These are phyloP conservation scores for Panaeolus papilionaceus DNA, from an alignment of 768 basidiomycete species.

Conservation along the genomic window DNA sequence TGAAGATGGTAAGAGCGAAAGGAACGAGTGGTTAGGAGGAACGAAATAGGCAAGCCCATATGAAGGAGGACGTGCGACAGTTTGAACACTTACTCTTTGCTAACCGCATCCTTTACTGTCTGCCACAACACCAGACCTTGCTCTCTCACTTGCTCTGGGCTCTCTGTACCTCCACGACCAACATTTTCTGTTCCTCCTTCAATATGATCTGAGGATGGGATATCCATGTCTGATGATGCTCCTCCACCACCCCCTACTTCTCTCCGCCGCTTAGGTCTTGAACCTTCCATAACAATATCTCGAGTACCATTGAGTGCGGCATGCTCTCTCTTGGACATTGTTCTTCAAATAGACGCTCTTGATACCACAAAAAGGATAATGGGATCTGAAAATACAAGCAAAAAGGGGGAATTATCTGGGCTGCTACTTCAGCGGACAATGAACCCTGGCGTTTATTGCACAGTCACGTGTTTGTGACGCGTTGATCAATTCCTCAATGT, in stretches of 20 bases:
- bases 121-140: constrained; percentile 78
- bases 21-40: constrained; percentile 29
- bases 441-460: constrained; percentile 21
- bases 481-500: constrained; percentile 24
- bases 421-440: constrained; percentile 23
- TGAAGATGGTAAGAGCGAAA: constrained; percentile 34
- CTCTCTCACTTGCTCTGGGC: constrained; percentile 58
- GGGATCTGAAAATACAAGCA: constrained; percentile 13
- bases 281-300: constrained; percentile 42
- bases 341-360: constrained; percentile 11
- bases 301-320: constrained; percentile 39
- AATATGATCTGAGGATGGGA: constrained; percentile 41
- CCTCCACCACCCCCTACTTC: constrained; percentile 33
- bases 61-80: constrained; percentile 31
- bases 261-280: constrained; percentile 52
- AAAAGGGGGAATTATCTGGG: constrained; percentile 25
- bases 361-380: neutral
- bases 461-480: constrained; percentile 32
- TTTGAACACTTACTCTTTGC: constrained; percentile 79
- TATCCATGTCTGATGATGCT: constrained; percentile 48
- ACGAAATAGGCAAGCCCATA: constrained; percentile 28
- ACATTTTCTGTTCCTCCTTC: constrained; percentile 27
- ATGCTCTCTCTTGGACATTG: constrained; percentile 50
- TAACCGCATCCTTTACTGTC: constrained; percentile 80
- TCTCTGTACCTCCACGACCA: constrained; percentile 30